Evolutionary conservation across 805 yeast species (phyloP), one percentile per base, ranked within the genome.

Genomic region (Jamesozyma spencerorum): DNA sequence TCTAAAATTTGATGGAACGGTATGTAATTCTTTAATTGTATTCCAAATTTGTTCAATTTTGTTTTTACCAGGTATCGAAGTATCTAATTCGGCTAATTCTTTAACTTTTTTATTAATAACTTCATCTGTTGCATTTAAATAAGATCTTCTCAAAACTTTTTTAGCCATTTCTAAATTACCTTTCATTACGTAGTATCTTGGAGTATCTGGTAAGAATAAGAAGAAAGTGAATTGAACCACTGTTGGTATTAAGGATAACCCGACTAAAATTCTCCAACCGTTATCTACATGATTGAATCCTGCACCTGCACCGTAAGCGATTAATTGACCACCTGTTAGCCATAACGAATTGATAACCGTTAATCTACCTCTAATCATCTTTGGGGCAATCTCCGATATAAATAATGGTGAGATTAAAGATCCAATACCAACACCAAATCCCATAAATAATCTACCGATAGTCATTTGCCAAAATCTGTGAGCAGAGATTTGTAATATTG

Each of bases 341-440:
- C 92, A 86, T 52, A 90, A 65, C 43, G 88, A 86, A 62, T 88
- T 87, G 43, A 88, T 73, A 5, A 88, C 85, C 28, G 94, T 92
- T 40, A 90, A 71, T 47, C 97, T 72, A 41, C 97, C 97, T 59
- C 98, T 75, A 59, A 85, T 85, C 60, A 79, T 76, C 13, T 92
- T 75, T 22, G 98, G 97, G 3, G 97, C 95, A 59, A 88, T 74
- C 62, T 90, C 98, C 41, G 86, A 71, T 46, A 90, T 83, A 70
- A 87, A 88, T 42, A 90, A 69, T 1, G 98, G 98, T n/a, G 97
- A 86, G 41, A 86, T 81, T 40, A 90, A 68, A 2, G 97, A 87
- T 1, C 97, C 97, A 41, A 85, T 74, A 50, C 98, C 98, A 20
- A 90, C 97, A 52, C 96, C 97, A 62, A 85, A 84, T 14, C 98